These are phyloP conservation scores for Penicillium paneum DNA, from an alignment of 2,329 filamentous ascomycete species.

Conservation along the genomic window DNA sequence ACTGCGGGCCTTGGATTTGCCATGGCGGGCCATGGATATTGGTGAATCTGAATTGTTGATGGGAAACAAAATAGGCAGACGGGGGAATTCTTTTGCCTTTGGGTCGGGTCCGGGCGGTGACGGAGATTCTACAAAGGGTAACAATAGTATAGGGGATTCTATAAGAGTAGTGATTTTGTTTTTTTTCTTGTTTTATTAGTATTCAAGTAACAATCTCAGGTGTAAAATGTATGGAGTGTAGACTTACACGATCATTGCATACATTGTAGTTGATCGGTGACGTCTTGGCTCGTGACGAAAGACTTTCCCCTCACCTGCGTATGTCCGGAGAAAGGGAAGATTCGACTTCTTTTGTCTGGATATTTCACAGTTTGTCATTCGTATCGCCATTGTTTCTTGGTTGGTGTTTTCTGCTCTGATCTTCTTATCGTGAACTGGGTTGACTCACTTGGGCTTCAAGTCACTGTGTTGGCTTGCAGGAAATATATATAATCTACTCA, in stretches of 20 bases:
- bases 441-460: neutral
- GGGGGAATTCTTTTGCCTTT: neutral
- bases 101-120: slow-evolving; percentile 6
- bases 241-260: neutral
- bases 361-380: neutral
- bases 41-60: neutral
- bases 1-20: slow-evolving; percentile 22
- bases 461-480: neutral
- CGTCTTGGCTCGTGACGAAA: slow-evolving; percentile 7
- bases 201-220: neutral
- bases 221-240: neutral
- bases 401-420: no score
- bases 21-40: slow-evolving; percentile 25
- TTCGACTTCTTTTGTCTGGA: neutral
- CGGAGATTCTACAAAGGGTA: neutral
- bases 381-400: neutral
- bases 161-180: neutral
- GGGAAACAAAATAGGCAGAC: neutral
- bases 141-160: neutral
- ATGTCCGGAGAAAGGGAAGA: neutral
- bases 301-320: neutral
- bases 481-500: neutral
- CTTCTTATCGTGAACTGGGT: neutral
- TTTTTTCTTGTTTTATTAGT: neutral
- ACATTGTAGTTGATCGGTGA: slow-evolving; percentile 1